Evolutionary conservation across 2,329 filamentous ascomycete genomes (phyloP).

Genomic region (Xylariaceae sp.): DNA sequence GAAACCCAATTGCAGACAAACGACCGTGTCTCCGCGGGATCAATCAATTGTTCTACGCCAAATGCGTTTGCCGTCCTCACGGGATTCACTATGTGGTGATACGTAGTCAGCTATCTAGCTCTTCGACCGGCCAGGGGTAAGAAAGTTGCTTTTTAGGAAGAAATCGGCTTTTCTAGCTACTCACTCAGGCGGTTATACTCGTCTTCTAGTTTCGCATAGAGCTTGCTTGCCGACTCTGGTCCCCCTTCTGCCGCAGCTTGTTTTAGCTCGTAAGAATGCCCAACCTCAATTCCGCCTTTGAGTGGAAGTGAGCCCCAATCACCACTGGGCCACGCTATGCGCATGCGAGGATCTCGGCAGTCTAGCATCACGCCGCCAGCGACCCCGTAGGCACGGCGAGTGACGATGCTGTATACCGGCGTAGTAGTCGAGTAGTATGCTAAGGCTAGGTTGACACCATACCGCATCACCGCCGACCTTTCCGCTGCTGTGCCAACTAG

Average conservation of each 20-base stretch:
- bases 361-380: slow-evolving; percentile 15
- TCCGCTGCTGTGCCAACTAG: slow-evolving; percentile 15
- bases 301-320: slow-evolving; percentile 17
- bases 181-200: slow-evolving; percentile 12
- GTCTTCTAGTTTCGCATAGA: slow-evolving; percentile 12
- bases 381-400: slow-evolving; percentile 14
- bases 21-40: slow-evolving; percentile 11
- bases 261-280: slow-evolving; percentile 13
- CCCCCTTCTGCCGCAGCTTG: slow-evolving; percentile 12
- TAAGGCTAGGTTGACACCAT: slow-evolving; percentile 15
- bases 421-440: slow-evolving; percentile 15
- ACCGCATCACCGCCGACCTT: slow-evolving; percentile 15
- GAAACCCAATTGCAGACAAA: slow-evolving; percentile 13
- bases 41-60: slow-evolving; percentile 15
- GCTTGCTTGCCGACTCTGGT: slow-evolving; percentile 8
- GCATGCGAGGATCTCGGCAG: slow-evolving; percentile 16
- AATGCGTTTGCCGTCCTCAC: slow-evolving; percentile 16
- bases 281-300: slow-evolving; percentile 15
- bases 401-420: slow-evolving; percentile 15
- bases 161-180: background rate
- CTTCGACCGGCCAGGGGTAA: background rate
- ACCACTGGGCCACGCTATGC: slow-evolving; percentile 17
- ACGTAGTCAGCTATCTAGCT: slow-evolving; percentile 5
- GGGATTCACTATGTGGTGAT: slow-evolving; percentile 9
- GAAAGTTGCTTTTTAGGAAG: background rate